Evolutionary conservation across 2,329 filamentous ascomycete genomes (phyloP).

Genomic region (Nothophaeocryptopus gaeumannii): DNA sequence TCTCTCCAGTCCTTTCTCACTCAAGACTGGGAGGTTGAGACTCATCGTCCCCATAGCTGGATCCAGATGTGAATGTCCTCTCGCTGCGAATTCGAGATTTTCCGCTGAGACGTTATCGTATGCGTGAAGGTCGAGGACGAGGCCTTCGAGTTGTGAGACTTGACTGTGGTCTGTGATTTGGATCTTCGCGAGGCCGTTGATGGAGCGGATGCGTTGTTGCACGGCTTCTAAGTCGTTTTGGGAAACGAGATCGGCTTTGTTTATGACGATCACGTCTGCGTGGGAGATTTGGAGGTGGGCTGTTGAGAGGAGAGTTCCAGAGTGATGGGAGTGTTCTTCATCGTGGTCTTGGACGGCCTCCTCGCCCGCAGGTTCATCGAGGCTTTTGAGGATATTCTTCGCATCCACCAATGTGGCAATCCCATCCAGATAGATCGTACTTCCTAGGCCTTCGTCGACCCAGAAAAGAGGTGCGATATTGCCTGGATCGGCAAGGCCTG

Average conservation of each 20-base stretch:
- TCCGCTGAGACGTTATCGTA: conserved; percentile 75
- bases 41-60: conserved; percentile 82
- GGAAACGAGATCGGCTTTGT: conserved; percentile 84
- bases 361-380: conserved; percentile 62
- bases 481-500: conserved; percentile 88
- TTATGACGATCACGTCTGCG: conserved; percentile 90
- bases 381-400: conserved; percentile 78
- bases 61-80: conserved; percentile 89
- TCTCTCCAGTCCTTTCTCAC: conserved; percentile 54
- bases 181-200: conserved; percentile 85
- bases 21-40: conserved; percentile 63
- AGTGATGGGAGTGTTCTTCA: conserved; percentile 48
- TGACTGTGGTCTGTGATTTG: conserved; percentile 76
- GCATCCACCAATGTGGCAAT: conserved; percentile 96
- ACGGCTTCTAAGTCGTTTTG: conserved; percentile 67
- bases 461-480: conserved; percentile 96
- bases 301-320: conserved; percentile 75
- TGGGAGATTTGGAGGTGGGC: conserved; percentile 96
- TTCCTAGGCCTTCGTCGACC: conserved; percentile 93
- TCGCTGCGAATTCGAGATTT: conserved; percentile 64
- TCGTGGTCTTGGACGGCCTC: conserved; percentile 39
- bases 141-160: conserved; percentile 78
- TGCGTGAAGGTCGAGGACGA: conserved; percentile 85
- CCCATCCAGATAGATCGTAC: conserved; percentile 92
- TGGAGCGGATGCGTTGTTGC: conserved; percentile 69